Conservation (phyloP, 2,329 filamentous ascomycete genomes). For the Aspergillus bombycis region DNA sequence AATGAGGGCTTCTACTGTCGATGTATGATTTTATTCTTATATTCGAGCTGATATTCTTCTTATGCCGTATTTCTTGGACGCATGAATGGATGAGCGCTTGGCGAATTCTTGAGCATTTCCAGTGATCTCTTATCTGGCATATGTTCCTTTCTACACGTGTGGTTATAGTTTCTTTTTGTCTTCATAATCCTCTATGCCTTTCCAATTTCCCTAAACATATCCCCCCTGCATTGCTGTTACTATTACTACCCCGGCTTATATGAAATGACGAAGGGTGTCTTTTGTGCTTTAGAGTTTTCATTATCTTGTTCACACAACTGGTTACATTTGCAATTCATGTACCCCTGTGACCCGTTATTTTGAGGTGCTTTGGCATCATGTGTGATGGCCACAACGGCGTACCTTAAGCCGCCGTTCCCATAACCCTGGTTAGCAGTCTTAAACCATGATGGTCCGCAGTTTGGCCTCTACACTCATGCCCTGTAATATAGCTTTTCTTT, state of each 20-base stretch:
- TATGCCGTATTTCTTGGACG: slow-evolving; percentile 34
- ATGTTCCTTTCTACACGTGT: slow-evolving; percentile 37
- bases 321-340: neutral
- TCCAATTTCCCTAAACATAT: slow-evolving; percentile 3
- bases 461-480: neutral
- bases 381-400: neutral
- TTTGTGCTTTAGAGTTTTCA: slow-evolving; percentile 1
- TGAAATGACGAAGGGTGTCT: slow-evolving; percentile 1
- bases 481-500: neutral
- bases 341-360: neutral
- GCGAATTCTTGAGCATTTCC: slow-evolving; percentile 41
- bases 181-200: slow-evolving; percentile 25
- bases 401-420: neutral
- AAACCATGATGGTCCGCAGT: neutral
- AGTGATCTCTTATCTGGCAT: slow-evolving; percentile 39
- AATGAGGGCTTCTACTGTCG: slow-evolving; percentile 29
- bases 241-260: slow-evolving; percentile 8
- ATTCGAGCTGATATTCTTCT: slow-evolving; percentile 26
- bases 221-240: slow-evolving; percentile 3
- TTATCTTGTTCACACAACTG: neutral
- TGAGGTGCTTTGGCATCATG: neutral
- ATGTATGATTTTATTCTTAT: slow-evolving; percentile 33
- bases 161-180: slow-evolving; percentile 27
- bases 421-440: neutral
- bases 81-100: slow-evolving; percentile 41